These are phyloP conservation scores for Cyberlindnera bimundalis DNA, from an alignment of 805 yeast genomes.

Conservation along the genomic window DNA sequence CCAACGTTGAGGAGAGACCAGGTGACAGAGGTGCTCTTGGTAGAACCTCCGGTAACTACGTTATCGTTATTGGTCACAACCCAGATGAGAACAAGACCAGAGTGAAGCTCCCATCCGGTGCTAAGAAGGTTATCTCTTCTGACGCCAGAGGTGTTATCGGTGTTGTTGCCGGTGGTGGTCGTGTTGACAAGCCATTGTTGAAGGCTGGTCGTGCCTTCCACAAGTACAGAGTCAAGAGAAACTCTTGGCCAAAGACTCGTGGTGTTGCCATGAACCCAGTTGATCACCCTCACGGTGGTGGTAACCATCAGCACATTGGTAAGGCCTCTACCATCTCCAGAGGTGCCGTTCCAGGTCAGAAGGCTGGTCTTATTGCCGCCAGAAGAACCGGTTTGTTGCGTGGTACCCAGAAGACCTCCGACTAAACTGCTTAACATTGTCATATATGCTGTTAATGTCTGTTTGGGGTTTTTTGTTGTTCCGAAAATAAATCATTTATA, in stretches of 20 bases:
- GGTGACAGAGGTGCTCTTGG: conserved; percentile 99
- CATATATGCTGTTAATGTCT: conserved; percentile 25
- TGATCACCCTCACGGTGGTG: conserved; percentile 99
- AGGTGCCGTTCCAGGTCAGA: conserved; percentile 99
- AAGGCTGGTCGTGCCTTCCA: conserved; percentile 99
- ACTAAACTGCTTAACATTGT: conserved; percentile 40
- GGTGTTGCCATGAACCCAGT: conserved; percentile 99
- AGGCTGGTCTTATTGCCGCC: conserved; percentile 99
- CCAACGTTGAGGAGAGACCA: conserved; percentile 97
- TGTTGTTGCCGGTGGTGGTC: conserved; percentile 99
- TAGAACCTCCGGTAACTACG: conserved; percentile 99
- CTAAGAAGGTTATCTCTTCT: conserved; percentile 93
- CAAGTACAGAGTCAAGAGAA: conserved; percentile 98
- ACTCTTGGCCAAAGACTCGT: conserved; percentile 99
- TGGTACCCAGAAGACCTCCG: conserved; percentile 96
- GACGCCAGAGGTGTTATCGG: conserved; percentile 99
- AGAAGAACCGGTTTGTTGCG: conserved; percentile 99
- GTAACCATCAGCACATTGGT: conserved; percentile 99
- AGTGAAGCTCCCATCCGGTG: conserved; percentile 98
- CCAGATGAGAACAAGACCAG: conserved; percentile 98
- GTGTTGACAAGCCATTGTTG: conserved; percentile 98
- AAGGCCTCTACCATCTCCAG: conserved; percentile 99
- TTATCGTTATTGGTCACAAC: conserved; percentile 98
- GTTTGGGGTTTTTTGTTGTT: conserved; percentile 28
- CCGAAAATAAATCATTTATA: conserved; percentile 23